Percentiles rank a stretch among this genome's conserved stretches.
Conservation (phyloP, 352 stramenopile species). For the Pythium graminicola region DNA sequence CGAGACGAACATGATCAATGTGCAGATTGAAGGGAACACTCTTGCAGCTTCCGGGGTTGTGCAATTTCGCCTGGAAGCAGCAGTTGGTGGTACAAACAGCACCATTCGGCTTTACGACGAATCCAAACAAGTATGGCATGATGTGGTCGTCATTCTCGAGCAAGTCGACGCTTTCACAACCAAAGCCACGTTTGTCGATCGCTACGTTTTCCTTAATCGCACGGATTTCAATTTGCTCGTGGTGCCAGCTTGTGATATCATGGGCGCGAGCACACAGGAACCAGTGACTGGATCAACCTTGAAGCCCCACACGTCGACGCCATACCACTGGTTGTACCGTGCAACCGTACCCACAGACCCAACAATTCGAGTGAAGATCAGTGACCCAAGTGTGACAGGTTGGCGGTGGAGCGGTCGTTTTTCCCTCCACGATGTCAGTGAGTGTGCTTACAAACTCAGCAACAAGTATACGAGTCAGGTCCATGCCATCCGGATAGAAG, state of each 20-base stretch:
- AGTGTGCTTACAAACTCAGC: constrained; percentile 81
- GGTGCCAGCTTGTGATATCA: constrained; percentile 42
- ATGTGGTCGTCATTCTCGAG: constrained; percentile 66
- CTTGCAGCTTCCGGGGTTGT: constrained; percentile 40
- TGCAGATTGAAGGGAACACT: constrained; percentile 62
- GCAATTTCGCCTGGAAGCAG: constrained; percentile 50
- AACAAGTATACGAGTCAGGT: constrained; percentile 73
- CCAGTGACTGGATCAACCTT: constrained; percentile 13
- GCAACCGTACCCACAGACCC: constrained; percentile 45
- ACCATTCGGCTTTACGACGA: constrained; percentile 71
- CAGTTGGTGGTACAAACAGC: constrained; percentile 51
- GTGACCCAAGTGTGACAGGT: constrained; percentile 28
- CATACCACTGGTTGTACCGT: constrained; percentile 65
- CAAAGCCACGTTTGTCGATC: constrained; percentile 74
- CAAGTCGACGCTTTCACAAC: constrained; percentile 61
- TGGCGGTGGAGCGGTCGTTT: constrained; percentile 81
- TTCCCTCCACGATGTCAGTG: constrained; percentile 75
- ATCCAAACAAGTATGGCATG: constrained; percentile 58
- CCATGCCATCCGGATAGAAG: constrained; percentile 73
- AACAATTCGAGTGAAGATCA: constrained; percentile 61
- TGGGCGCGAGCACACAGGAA: constrained; percentile 9
- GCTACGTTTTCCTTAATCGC: constrained; percentile 73
- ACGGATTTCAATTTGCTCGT: constrained; percentile 55
- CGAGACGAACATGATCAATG: constrained; percentile 50
- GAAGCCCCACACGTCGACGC: constrained; percentile 37